Percentiles rank a stretch among this genome's conserved stretches.
These are phyloP conservation scores for Wickerhamiella azymoides DNA, from an alignment of 805 yeast species.

Conservation along the genomic window DNA sequence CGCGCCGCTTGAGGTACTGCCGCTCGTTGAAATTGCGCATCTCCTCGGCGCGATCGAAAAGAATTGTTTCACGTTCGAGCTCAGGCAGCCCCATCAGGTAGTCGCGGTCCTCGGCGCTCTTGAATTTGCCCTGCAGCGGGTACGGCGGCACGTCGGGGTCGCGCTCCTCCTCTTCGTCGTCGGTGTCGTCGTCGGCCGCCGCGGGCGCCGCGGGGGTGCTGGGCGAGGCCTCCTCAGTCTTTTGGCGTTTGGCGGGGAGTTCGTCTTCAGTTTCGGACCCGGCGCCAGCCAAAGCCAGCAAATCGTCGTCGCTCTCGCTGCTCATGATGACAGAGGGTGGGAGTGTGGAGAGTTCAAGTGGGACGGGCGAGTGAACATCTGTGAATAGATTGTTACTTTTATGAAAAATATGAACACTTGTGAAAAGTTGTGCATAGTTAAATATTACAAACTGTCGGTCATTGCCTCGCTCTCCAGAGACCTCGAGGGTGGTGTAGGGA, in stretches of 20 bases:
- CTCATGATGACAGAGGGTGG: constrained; percentile 8
- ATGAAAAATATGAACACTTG: too few relatives aligned
- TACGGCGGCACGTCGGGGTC: constrained; percentile 47
- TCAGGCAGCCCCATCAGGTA: constrained; percentile 55
- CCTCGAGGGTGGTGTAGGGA: too few relatives aligned
- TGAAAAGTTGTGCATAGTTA: too few relatives aligned
- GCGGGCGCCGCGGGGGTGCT: too few relatives aligned
- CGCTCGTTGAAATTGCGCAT: constrained; percentile 81
- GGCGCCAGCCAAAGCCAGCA: constrained; percentile 86
- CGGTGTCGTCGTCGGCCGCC: constrained; percentile 29
- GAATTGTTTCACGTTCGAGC: constrained; percentile 77
- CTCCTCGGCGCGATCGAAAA: constrained; percentile 86
- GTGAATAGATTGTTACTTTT: too few relatives aligned
- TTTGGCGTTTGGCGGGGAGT: constrained; percentile 5
- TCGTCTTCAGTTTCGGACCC: constrained; percentile 32
- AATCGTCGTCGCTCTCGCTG: constrained; percentile 67
- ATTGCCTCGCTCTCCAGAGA: constrained; percentile 4
- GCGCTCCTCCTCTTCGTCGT: constrained; percentile 22
- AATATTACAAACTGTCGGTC: not conserved
- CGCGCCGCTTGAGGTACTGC: constrained; percentile 69
- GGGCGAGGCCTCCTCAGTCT: not conserved
- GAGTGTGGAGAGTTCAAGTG: too few relatives aligned
- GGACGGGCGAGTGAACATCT: too few relatives aligned
- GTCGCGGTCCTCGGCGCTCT: constrained; percentile 63
- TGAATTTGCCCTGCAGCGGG: constrained; percentile 85